phyloP scores from a whole-genome alignment of 495 filamentous ascomycete genomes.

The Aspergillus bertholletiae region DNA sequence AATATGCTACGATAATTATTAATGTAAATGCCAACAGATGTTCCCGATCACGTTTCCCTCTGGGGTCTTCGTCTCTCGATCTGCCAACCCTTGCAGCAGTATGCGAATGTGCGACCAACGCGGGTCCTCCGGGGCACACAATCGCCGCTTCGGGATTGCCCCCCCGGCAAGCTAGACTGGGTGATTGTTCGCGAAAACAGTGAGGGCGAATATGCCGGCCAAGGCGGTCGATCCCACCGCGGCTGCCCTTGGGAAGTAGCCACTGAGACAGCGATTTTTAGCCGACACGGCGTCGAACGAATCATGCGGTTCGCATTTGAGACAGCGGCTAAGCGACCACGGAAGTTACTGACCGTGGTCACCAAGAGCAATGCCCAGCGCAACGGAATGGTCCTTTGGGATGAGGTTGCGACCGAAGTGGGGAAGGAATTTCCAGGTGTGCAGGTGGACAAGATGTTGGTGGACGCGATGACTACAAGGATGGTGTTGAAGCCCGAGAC shows the following conservation, averaged over 20 bases:
- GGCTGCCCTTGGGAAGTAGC: slow-evolving; percentile 50
- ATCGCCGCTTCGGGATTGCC: slow-evolving; percentile 46
- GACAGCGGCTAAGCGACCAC: slow-evolving; percentile 40
- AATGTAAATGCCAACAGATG: slow-evolving; percentile 29
- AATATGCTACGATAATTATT: background rate
- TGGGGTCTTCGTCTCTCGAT: slow-evolving; percentile 53
- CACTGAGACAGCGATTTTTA: slow-evolving; percentile 55
- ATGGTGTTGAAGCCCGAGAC: slow-evolving; percentile 54
- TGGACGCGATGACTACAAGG: slow-evolving; percentile 56
- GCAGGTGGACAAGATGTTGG: slow-evolving; percentile 54
- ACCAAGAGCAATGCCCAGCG: slow-evolving; percentile 59
- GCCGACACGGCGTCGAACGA: slow-evolving; percentile 48
- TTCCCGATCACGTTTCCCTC: slow-evolving; percentile 56
- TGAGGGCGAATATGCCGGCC: slow-evolving; percentile 56
- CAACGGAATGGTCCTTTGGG: slow-evolving; percentile 58
- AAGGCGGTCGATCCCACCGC: slow-evolving; percentile 50
- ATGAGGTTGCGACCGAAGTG: slow-evolving; percentile 46
- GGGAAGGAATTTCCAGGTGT: slow-evolving; percentile 51
- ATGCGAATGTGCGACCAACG: slow-evolving; percentile 56
- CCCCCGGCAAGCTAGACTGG: slow-evolving; percentile 46
- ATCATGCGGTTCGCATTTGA: slow-evolving; percentile 57
- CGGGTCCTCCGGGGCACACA: slow-evolving; percentile 44
- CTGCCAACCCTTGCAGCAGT: slow-evolving; percentile 53
- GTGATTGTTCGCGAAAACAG: slow-evolving; percentile 57
- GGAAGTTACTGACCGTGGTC: slow-evolving; percentile 53